Percentiles rank a stretch among this genome's conserved stretches.
These are phyloP conservation scores for Ensete ventricosum DNA, from an alignment of 176 grass and related monocot genomes.

Conservation along the genomic window DNA sequence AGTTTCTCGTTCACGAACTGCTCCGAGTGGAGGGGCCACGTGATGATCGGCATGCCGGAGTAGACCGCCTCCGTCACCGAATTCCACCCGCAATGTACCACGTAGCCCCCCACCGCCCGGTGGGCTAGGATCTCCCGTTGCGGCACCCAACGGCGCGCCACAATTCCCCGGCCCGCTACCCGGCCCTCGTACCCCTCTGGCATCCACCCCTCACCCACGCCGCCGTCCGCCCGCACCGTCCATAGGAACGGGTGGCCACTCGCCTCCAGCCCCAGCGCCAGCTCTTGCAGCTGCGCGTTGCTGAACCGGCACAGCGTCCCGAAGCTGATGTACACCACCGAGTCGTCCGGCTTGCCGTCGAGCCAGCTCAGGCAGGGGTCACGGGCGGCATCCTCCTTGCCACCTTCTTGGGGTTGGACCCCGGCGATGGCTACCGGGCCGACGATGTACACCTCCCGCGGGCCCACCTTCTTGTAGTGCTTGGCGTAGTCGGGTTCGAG, in stretches of 20 bases:
- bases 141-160: not conserved
- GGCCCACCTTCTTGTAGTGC: not conserved
- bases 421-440: not conserved
- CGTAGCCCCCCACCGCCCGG: slow-evolving; percentile 2
- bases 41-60: not conserved
- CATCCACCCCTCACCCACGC: not conserved
- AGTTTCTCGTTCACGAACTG: slow-evolving; percentile 6
- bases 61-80: not conserved
- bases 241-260: slow-evolving; percentile 9
- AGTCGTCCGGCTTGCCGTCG: not conserved
- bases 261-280: slow-evolving; percentile 2
- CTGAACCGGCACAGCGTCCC: not conserved
- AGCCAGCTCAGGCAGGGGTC: not conserved
- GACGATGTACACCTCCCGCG: not conserved
- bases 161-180: not conserved
- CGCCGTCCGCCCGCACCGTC: not conserved
- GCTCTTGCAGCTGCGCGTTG: not conserved
- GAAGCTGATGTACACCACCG: slow-evolving; percentile 11
- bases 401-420: not conserved
- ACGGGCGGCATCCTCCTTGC: too few relatives aligned
- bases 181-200: not conserved
- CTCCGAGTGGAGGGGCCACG: not conserved
- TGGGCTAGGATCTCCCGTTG: slow-evolving; percentile 1
- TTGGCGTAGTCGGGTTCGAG: not conserved
- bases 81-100: not conserved